Base-by-base conservation (phyloP, 805 yeast genomes). In the Candida parachauliodes region DNA sequence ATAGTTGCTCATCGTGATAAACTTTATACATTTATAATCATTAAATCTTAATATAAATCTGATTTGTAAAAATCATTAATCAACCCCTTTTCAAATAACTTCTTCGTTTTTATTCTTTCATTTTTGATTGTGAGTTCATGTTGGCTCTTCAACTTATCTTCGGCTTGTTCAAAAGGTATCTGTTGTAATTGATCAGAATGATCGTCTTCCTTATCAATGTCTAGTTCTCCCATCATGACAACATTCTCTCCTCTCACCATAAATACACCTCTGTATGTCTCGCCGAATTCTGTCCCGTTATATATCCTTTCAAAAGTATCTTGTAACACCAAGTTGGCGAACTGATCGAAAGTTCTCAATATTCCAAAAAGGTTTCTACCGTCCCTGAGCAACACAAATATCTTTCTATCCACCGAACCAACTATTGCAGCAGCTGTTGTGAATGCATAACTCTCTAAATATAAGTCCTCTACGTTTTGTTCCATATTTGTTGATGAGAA, bases 221-320 rank as follows among this genome's bases (percentile, higher is more conserved):
- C 96, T 44, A 91, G 76, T 58, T 91, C 97, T 15, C 98, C 98
- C 57, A 93, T 59, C 79, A 89, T 77, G 8, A 89, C 93, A 7
- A 93, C 93, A 52, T 91, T 91, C 60, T 93, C 98, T 44, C 98
- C 98, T 62, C 98, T 83, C 28, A 93, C 82, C 65, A 93, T 76
- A 55, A 81, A 82, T 35, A 87, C 85, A 8, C 96, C 96, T 37
- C 83, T 74, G 35, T 71, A 70, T n/a, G 66, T 68, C 57, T 91
- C 96, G 7, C 85, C 95, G 55, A 80, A 91, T 14, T 46, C 53
- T 18, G 53, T 53, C 16, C 57, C 60, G 46, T 83, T 68, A 55
- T 85, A 85, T 50, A 88, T 77, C 59, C 96, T 77, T 59, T 93
- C 98, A 33, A 80, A 68, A 12, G 96, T 80, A 57, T 89, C 95